Conservation (phyloP, 805 yeast genomes). For the Millerago galiae region DNA sequence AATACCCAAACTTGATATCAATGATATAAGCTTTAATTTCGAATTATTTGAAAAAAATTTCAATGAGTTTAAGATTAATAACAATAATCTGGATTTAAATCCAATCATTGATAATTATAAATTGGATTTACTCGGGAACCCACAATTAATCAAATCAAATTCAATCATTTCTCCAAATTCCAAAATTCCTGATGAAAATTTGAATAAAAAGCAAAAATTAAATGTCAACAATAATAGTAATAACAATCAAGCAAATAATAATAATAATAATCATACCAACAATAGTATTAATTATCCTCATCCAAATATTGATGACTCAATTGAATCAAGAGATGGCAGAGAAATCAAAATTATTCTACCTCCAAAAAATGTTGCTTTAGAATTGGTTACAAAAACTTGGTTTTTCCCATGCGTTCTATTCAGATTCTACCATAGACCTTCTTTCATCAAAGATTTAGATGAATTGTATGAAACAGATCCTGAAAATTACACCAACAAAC, state of each 20-base stretch:
- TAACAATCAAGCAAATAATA: too few species aligned
- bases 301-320: conserved; percentile 32
- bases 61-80: conserved; percentile 1
- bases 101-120: conserved; percentile 10
- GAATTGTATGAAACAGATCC: conserved; percentile 73
- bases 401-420: conserved; percentile 79
- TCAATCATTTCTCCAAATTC: conserved; percentile 5
- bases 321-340: conserved; percentile 28
- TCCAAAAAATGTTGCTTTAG: conserved; percentile 63
- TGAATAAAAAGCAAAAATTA: conserved; percentile 14
- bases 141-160: background rate
- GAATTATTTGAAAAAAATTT: conserved; percentile 18
- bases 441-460: conserved; percentile 67
- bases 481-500: conserved; percentile 60
- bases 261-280: too few species aligned
- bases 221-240: background rate
- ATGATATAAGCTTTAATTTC: conserved; percentile 25
- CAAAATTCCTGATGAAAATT: background rate
- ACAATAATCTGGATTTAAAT: conserved; percentile 5
- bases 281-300: conserved; percentile 12
- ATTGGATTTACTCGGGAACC: background rate
- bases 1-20: conserved; percentile 35
- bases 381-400: conserved; percentile 73
- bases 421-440: conserved; percentile 81
- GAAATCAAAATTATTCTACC: conserved; percentile 69